A percentile compares a stretch with the other conserved stretches of the same genome.
phyloP scores from a whole-genome alignment of 2,329 filamentous ascomycete species.

The Macrophomina pseudophaseolina region DNA sequence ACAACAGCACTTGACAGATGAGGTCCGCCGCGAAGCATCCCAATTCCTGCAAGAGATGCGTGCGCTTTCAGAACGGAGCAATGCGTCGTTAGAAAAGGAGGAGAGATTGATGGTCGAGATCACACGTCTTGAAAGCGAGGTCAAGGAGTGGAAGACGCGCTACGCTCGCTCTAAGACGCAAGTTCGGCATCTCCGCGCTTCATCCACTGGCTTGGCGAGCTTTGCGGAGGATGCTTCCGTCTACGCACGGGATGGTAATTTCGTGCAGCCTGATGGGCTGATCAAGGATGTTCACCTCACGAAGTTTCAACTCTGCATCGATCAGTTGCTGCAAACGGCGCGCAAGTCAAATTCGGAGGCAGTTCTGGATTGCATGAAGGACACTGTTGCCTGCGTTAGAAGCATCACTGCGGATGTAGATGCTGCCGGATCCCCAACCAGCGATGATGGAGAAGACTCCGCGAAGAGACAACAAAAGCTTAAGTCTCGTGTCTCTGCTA shows the following conservation, averaged over 20 bases:
- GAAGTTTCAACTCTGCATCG: conserved; percentile 91
- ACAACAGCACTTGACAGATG: conserved; percentile 82
- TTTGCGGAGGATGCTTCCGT: conserved; percentile 67
- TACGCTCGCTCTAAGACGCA: conserved; percentile 90
- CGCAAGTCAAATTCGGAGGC: conserved; percentile 74
- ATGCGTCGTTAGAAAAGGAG: conserved; percentile 79
- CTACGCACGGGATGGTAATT: conserved; percentile 68
- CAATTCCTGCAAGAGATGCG: conserved; percentile 90
- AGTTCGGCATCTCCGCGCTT: conserved; percentile 77
- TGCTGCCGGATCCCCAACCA: conserved; percentile 55
- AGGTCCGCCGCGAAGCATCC: conserved; percentile 83
- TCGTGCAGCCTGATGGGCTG: conserved; percentile 71
- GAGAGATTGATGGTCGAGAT: conserved; percentile 77
- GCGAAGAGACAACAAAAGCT: conserved; percentile 68
- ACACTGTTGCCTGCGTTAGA: conserved; percentile 80
- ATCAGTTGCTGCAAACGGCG: conserved; percentile 82
- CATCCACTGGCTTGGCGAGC: conserved; percentile 75
- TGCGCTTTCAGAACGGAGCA: conserved; percentile 78
- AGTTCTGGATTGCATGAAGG: conserved; percentile 85
- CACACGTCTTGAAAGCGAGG: conserved; percentile 77
- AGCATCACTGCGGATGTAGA: conserved; percentile 82
- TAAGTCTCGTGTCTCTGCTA: conserved; percentile 83
- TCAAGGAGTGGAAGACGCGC: conserved; percentile 87
- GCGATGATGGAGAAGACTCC: conserved; percentile 38
- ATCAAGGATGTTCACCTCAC: conserved; percentile 93